Base-by-base conservation (phyloP, 345 rosid species). In the Adansonia digitata region DNA sequence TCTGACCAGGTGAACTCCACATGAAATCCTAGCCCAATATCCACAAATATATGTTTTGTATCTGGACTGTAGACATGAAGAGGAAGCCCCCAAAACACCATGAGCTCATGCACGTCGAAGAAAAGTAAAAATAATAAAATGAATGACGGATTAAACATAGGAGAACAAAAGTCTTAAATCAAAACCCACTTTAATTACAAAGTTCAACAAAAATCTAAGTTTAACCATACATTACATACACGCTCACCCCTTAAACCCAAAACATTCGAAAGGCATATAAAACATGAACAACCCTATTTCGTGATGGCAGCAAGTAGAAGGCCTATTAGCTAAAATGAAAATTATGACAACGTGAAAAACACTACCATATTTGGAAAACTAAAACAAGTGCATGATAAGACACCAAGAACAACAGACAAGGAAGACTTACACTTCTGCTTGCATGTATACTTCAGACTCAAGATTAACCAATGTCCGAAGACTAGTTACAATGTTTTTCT, bases 381-480 rank as follows among this genome's bases (percentile, higher is more conserved):
- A 27, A 24, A 77, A 15, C 26, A 34, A 5, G n/a, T 52, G 14
- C 29, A 42, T 42, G 71, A 13, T 14, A 66, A 43, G 48, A 39
- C 27, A 66, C 31, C n/a, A 66, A 42, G 24, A 66, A 61, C 26
- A 24, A 13, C 27, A 2, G 78, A 18, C 5, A 80, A 59, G 27
- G 70, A 69, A 57, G 29, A 81, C 97, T 74, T 85, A 93, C 97
- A 91, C 97, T 83, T 91, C 92, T 45, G 98, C 97, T 81, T 95
- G 98, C 97, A 91, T 77, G 84, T 90, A 91, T 13, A 95, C 93
- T 77, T 93, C 97, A 75, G 99, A 93, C 69, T 98, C 99, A n/a
- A 95, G 86, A 77, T 95, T 93, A 74, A 93, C 97, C 89, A 85
- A 49, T 20, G 99, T 93, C 80, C 87, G 88, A 35, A 95, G 91